These are phyloP conservation scores for Scutellaria barbata DNA, from an alignment of 257 asterid species.

Conservation along the genomic window DNA sequence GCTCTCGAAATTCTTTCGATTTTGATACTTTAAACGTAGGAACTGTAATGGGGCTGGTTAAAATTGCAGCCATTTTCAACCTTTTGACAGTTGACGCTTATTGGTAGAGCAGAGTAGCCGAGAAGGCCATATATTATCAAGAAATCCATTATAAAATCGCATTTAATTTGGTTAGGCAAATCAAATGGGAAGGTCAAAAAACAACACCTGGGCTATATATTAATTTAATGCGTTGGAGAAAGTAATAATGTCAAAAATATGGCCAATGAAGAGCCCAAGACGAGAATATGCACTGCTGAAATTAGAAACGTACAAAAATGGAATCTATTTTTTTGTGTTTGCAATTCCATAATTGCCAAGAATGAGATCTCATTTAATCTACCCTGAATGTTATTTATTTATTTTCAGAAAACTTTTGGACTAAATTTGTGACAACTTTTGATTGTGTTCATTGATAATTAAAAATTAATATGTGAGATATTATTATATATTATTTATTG, in stretches of 20 bases:
- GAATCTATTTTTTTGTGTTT: background rate
- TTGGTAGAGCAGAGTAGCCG: slow-evolving; percentile 27
- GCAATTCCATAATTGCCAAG: no score
- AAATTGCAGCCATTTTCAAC: slow-evolving; percentile 47
- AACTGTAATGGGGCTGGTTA: slow-evolving; percentile 32
- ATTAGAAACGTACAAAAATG: slow-evolving; percentile 8
- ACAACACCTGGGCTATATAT: background rate
- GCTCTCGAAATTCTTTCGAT: slow-evolving; percentile 27
- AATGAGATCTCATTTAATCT: no score
- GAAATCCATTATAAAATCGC: background rate
- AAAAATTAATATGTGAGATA: no score
- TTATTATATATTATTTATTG: no score
- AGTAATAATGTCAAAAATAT: background rate
- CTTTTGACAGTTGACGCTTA: background rate
- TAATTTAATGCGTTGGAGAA: background rate
- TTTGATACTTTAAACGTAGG: slow-evolving; percentile 20
- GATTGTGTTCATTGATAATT: no score
- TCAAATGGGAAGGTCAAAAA: background rate
- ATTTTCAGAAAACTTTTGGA: no score
- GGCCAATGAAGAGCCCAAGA: no score
- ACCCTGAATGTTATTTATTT: no score
- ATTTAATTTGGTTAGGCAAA: background rate
- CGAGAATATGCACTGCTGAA: no score
- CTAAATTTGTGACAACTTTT: no score
- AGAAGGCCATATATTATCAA: slow-evolving; percentile 17